phyloP scores from a whole-genome alignment of 2,329 filamentous ascomycete genomes.

The Lecanoromycetidae sp. region DNA sequence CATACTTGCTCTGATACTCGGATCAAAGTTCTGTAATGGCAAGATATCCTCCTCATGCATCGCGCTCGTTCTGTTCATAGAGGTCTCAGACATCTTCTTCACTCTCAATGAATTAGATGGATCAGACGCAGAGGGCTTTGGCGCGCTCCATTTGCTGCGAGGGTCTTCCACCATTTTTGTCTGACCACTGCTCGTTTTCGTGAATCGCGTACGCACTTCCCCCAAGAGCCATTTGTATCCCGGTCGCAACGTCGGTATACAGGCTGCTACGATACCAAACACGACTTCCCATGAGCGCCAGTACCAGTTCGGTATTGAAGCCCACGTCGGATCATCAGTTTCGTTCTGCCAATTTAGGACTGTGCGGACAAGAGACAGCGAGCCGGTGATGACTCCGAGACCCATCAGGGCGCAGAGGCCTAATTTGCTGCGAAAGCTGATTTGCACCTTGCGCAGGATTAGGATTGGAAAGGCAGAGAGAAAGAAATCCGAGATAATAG shows the following conservation, averaged over 20 bases:
- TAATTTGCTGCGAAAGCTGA: conserved; percentile 10
- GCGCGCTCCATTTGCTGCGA: not conserved
- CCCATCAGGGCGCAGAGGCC: conserved; percentile 13
- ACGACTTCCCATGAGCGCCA: conserved; percentile 12
- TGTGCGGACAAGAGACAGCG: conserved; percentile 7
- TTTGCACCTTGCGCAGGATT: conserved; percentile 15
- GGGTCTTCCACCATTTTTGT: not conserved
- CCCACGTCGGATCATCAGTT: conserved; percentile 10
- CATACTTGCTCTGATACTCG: not conserved
- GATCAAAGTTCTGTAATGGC: conserved; percentile 2
- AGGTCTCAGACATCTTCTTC: not conserved
- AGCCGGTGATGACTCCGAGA: conserved; percentile 9
- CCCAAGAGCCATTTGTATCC: conserved; percentile 11
- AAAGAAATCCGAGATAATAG: conserved; percentile 7
- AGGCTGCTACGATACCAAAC: conserved; percentile 12
- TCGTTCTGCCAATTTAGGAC: conserved; percentile 15
- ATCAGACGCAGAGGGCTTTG: not conserved
- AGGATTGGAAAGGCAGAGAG: conserved; percentile 14
- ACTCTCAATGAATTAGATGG: not conserved
- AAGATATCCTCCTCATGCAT: not conserved
- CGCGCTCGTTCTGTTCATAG: not conserved
- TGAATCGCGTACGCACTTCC: not conserved
- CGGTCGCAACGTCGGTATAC: conserved; percentile 13
- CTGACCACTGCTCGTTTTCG: not conserved
- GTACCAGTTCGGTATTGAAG: conserved; percentile 10